phyloP scores from a whole-genome alignment of 345 rosid genomes.

The Salix caprea region DNA sequence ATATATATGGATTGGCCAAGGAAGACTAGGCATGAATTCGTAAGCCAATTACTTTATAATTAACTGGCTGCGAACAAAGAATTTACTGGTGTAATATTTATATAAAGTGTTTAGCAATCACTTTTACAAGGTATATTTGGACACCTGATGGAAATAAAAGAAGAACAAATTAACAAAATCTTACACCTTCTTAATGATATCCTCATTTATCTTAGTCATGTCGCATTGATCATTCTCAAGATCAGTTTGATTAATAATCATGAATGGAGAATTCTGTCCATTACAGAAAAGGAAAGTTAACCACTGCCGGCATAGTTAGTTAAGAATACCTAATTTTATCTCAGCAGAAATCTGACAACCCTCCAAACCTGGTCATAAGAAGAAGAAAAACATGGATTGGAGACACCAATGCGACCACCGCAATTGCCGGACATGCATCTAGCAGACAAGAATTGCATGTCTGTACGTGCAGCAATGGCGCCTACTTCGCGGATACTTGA shows the following conservation, averaged over 20 bases:
- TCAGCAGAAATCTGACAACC: background rate
- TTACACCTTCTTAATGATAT: too few relatives aligned
- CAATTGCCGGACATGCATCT: constrained; percentile 42
- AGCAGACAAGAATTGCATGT: constrained; percentile 29
- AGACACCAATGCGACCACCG: constrained; percentile 22
- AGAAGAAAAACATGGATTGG: background rate
- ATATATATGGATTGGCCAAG: background rate
- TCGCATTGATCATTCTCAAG: background rate
- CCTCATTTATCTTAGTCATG: too few relatives aligned
- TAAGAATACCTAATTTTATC: background rate
- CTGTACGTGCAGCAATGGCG: constrained; percentile 14
- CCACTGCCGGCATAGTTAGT: background rate
- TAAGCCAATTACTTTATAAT: background rate
- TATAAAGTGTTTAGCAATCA: background rate
- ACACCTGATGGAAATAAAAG: background rate
- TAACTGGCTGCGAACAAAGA: background rate
- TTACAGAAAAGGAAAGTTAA: background rate
- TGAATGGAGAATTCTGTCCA: background rate
- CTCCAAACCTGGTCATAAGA: background rate
- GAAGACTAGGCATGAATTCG: background rate
- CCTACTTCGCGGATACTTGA: background rate
- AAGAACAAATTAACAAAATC: background rate
- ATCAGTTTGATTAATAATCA: background rate
- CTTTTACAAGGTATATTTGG: background rate
- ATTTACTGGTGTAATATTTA: background rate